phyloP scores from a whole-genome alignment of 306 rosid species.

The Bauhinia variegata region DNA sequence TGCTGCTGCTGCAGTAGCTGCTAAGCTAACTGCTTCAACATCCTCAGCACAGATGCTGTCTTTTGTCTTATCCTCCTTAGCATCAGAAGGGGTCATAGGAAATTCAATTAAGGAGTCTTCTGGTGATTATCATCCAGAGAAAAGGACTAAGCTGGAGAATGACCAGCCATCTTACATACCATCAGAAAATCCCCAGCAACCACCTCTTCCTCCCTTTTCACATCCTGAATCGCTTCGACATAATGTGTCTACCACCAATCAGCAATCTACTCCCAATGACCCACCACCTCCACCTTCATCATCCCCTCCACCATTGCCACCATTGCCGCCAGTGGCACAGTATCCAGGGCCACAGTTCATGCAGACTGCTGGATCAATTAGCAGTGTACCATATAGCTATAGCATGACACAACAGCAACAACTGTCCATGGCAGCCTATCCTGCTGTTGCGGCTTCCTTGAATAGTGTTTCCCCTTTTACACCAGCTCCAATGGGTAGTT shows the following conservation, averaged over 20 bases:
- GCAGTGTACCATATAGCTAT: constrained; percentile 60
- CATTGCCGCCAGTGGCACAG: constrained; percentile 78
- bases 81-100: constrained; percentile 92
- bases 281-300: constrained; percentile 89
- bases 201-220: constrained; percentile 56
- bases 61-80: constrained; percentile 87
- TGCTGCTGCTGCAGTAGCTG: constrained; percentile 99
- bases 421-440: constrained; percentile 53
- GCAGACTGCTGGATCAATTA: constrained; percentile 69
- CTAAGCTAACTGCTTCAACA: constrained; percentile 91
- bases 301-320: constrained; percentile 87
- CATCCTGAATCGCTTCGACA: constrained; percentile 59
- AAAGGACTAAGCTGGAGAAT: constrained; percentile 74
- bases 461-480: constrained; percentile 55
- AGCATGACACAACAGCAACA: constrained; percentile 59
- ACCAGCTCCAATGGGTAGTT: constrained; percentile 57
- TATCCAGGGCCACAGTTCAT: constrained; percentile 66
- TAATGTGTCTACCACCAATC: constrained; percentile 51
- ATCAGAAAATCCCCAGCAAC: constrained; percentile 65
- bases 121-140: constrained; percentile 67
- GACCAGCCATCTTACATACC: constrained; percentile 60
- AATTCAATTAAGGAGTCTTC: constrained; percentile 63
- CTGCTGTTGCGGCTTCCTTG: constrained; percentile 49
- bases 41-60: constrained; percentile 96
- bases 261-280: constrained; percentile 62